Percentiles rank a stretch among this genome's conserved stretches.
These are phyloP conservation scores for Ampelomyces quisqualis DNA, from an alignment of 2,329 filamentous ascomycete genomes.

Conservation along the genomic window DNA sequence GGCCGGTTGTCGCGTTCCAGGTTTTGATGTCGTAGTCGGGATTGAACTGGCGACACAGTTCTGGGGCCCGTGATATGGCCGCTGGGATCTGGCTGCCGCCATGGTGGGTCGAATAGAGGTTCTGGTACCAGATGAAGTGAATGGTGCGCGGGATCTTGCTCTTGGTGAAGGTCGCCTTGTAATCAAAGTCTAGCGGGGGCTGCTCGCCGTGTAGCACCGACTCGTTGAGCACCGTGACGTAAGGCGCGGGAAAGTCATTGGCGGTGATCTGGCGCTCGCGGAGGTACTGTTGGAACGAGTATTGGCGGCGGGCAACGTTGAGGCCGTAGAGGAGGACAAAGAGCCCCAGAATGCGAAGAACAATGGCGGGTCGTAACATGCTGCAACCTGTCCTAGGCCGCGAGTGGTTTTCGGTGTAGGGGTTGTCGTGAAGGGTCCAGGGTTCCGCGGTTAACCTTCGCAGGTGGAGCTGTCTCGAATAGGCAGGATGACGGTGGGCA, in stretches of 20 bases:
- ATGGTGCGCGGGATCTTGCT: constrained; percentile 13
- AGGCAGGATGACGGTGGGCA: too few species aligned
- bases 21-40: constrained; percentile 19
- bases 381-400: neutral
- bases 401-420: neutral
- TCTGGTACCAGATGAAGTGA: constrained; percentile 20
- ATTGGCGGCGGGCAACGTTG: constrained; percentile 7
- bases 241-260: constrained; percentile 11
- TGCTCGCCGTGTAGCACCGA: constrained; percentile 6
- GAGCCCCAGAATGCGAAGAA: constrained; percentile 1
- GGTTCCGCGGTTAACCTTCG: too few species aligned
- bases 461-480: too few species aligned
- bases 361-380: constrained; percentile 2
- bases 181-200: constrained; percentile 13
- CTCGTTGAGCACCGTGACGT: constrained; percentile 12
- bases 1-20: constrained; percentile 21
- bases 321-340: constrained; percentile 7
- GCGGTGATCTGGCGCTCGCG: constrained; percentile 8
- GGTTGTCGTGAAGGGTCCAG: neutral
- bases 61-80: constrained; percentile 12
- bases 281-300: constrained; percentile 11
- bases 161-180: constrained; percentile 6
- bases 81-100: constrained; percentile 9
- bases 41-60: constrained; percentile 20
- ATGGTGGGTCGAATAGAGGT: constrained; percentile 14